Percentiles rank a stretch among this genome's conserved stretches.
phyloP scores from a whole-genome alignment of 2,329 filamentous ascomycete species.

The Chrysoporthe puriensis region DNA sequence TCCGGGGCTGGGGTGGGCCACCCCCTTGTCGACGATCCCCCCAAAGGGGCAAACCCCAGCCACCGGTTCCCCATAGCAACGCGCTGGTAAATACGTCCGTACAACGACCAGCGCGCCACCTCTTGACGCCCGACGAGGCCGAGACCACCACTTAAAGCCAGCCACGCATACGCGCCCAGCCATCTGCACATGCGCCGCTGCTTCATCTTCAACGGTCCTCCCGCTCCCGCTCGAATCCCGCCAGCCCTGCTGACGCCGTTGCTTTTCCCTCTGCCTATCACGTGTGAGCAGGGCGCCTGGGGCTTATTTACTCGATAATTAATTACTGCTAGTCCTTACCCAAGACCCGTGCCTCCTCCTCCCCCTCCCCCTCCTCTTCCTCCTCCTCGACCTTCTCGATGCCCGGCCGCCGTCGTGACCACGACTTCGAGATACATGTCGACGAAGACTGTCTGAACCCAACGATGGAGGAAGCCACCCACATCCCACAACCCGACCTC shows the following conservation, averaged over 20 bases:
- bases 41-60: slow-evolving; percentile 34
- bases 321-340: not conserved
- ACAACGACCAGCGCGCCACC: not conserved
- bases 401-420: slow-evolving; percentile 35
- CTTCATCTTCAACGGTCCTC: slow-evolving; percentile 4
- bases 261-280: not conserved
- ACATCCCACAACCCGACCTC: slow-evolving; percentile 14
- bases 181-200: slow-evolving; percentile 11
- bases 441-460: slow-evolving; percentile 49
- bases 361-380: not conserved
- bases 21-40: slow-evolving; percentile 8
- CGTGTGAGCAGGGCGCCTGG: slow-evolving; percentile 15
- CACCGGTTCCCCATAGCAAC: slow-evolving; percentile 26
- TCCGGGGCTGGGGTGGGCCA: slow-evolving; percentile 7
- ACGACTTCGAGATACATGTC: slow-evolving; percentile 53
- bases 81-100: slow-evolving; percentile 22
- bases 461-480: slow-evolving; percentile 40
- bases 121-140: slow-evolving; percentile 5
- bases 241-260: slow-evolving; percentile 6
- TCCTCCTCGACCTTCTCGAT: not conserved
- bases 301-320: not conserved
- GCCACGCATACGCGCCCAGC: slow-evolving; percentile 25
- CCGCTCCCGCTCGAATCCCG: not conserved
- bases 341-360: slow-evolving; percentile 5
- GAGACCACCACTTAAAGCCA: slow-evolving; percentile 9